phyloP scores from a whole-genome alignment of 1,139 yeast genomes.

The Scheffersomyces titani region DNA sequence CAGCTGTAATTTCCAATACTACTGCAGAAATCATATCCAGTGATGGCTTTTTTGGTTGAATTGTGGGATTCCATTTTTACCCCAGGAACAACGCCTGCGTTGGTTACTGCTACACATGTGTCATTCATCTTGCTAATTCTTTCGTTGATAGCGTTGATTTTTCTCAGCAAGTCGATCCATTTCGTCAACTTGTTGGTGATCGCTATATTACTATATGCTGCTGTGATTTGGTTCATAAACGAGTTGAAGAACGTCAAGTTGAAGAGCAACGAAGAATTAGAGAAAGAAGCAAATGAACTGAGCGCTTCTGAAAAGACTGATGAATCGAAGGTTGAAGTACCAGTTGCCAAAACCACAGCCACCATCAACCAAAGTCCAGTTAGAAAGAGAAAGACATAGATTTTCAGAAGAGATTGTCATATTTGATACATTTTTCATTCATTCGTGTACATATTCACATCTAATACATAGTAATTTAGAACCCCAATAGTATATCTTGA shows the following conservation, averaged over 20 bases:
- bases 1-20: neutral
- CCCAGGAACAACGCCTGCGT: constrained; percentile 93
- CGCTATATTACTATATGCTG: constrained; percentile 70
- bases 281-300: constrained; percentile 11
- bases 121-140: constrained; percentile 59
- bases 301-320: constrained; percentile 1
- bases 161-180: constrained; percentile 70
- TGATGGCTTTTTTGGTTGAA: constrained; percentile 55
- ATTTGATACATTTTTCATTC: neutral
- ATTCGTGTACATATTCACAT: neutral
- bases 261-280: constrained; percentile 40
- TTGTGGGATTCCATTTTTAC: constrained; percentile 90
- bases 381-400: constrained; percentile 15
- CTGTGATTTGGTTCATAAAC: constrained; percentile 83
- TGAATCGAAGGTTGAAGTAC: constrained; percentile 1
- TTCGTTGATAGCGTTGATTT: constrained; percentile 59
- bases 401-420: neutral
- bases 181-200: constrained; percentile 72
- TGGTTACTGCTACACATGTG: constrained; percentile 75
- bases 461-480: neutral
- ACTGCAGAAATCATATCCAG: neutral
- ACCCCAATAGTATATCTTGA: neutral
- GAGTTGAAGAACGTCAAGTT: constrained; percentile 63
- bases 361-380: constrained; percentile 4
- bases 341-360: neutral